Evolutionary conservation across 2,329 filamentous ascomycete species (phyloP), one percentile per base, ranked within the genome.

Genomic region (Coniochaeta pulveracea): DNA sequence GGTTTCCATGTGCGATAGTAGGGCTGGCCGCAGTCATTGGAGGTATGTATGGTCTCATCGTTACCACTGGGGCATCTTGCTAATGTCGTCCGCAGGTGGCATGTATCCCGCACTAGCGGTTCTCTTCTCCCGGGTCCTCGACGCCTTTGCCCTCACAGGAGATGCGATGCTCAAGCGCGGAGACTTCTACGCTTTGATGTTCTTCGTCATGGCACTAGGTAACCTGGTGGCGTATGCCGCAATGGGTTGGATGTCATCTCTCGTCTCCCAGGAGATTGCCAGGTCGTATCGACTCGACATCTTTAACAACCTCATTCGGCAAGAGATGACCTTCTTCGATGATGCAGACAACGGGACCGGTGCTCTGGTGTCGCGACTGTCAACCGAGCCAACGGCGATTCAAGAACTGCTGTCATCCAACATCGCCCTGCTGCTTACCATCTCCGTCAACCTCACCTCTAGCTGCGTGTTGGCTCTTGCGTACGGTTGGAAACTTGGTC

Each of bases 181-280:
- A 5, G 63, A 74, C 47, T 71, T 72, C 41, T 72, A 61, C 47
- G 55, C 66, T 0, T 56, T 69, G 31, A 72, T 74, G 67, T 73
- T 73, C 45, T 68, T 72, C 32, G 50, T 72, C 1, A 50, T 71
- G 11, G 69, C 69, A 1, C 47, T 64, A 8, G 62, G 51, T 3
- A 60, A 64, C 19, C 47, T 66, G 2, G 34, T 68, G 1, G 49
- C 56, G 3, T 72, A 72, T 33, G 52, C 50, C 19, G 37, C 47
- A 2, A 40, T 50, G 16, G 59, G 60, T 3, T 59, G 52, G 51
- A 28, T 52, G 5, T 48, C 51, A 5, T 31, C 7, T 12, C 8
- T 22, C 2, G 15, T 24, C 19, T 34, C 30, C 11, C 27, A 54
- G 46, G 35, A 52, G 16, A 38, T 57, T 17, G 54, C 56, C 43